Base-by-base conservation (phyloP, 2,329 filamentous ascomycete species). In the Verticillium longisporum region DNA sequence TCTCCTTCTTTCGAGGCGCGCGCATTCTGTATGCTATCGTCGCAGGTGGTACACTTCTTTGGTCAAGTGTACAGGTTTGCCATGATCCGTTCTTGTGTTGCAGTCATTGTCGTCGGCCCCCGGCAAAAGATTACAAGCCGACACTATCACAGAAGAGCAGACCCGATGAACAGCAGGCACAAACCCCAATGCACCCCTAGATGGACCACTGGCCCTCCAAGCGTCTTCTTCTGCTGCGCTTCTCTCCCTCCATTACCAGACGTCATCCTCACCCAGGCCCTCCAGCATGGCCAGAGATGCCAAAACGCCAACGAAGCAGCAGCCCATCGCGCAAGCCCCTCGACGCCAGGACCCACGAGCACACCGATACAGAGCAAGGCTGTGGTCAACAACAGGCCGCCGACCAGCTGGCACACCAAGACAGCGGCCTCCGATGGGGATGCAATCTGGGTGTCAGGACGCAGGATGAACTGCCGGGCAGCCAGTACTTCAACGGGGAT, bases 121-220 rank as follows among this genome's bases (percentile, higher is more conserved):
- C 34, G 5, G 34, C 34, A 36, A 4, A 36, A 10, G 34, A 36
- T 13, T 9, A 36, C 34, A 9, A 7, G 3, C 34, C 13, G 34
- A 10, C 34, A 36, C 50, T 58, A 60, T 61, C 63, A 65, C 15
- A 63, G 13, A 15, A 67, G 6, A 10, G 66, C 71, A 14, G 67
- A 62, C 45, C 57, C 60, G 4, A 70, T 14, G 60, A 83, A 75
- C 61, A 75, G 65, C 4, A 64, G 62, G 1, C 81, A 66, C 61
- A 79, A 72, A 15, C 68, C 45, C 9, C 70, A 18, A 64, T 84
- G 81, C 26, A 77, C 73, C 2, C 65, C 64, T 3, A 84, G 64
- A 68, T 84, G 81, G 21, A 81, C 68, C 1, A 59, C 56, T 6
- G 81, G 81, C 1, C 80, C 80, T 0, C 80, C 81, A 1, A 84